Evolutionary conservation across 2,329 filamentous ascomycete species (phyloP), one percentile per base, ranked within the genome.

Genomic region (Graphium sp.): DNA sequence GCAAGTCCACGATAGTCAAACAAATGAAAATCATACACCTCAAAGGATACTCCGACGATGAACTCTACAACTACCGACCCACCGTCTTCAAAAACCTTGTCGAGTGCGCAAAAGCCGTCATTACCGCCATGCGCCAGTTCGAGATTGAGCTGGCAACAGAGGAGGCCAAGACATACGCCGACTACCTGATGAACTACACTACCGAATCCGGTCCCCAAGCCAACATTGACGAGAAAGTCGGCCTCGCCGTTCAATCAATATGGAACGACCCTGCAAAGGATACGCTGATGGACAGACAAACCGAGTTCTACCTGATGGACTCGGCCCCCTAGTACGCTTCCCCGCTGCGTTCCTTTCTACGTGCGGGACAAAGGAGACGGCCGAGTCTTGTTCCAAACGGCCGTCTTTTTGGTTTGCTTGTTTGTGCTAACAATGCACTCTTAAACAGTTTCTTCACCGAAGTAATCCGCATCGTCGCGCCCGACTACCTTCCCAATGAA

Each of bases 11-110:
- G 7, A 95, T 98, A 44, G 89, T 98, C 41, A 98, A 98, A 56
- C 89, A 98, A 64, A 98, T 98, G 89, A 98, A 95, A 58, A 98
- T 98, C 43, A 95, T 98, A 47, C 89, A 98, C 48, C 78, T 95
- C 45, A 93, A 94, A 56, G 89, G 89, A 35, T 98, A 98, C 55
- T 85, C 82, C 8, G 74, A 83, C 40, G 87, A 95, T 44, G 89
- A 98, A 54, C 66, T 95, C 28, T 79, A 79, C 44, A 77, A 93
- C 49, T 95, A 95, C 59, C 79, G 89, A 34, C 72, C 92, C 36
- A 95, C 89, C 19, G 84, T 98, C 35, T 98, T 92, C 62, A 98
- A 98, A 58, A 98, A 98, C 51, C 65, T 98, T 34, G 70, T 95
- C 41, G 89, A 98, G 55, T 98, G 89, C 61, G 82, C 84, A 40